Conservation (phyloP, 495 filamentous ascomycete species). For the Hypoxylon cercidicola region DNA sequence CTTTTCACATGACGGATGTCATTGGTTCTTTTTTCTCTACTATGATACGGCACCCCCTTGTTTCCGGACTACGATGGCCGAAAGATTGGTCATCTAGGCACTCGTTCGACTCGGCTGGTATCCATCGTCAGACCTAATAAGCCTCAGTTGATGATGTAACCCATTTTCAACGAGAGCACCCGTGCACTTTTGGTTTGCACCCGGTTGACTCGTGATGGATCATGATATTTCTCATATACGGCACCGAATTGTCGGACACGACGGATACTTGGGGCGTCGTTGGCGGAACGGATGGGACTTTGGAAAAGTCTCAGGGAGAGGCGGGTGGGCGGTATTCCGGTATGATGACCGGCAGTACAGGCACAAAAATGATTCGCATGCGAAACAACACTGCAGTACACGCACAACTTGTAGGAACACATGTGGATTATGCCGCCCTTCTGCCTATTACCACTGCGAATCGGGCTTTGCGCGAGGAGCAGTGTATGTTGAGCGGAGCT, state of each 20-base stretch:
- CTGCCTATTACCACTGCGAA: not conserved
- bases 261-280: conserved; percentile 31
- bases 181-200: conserved; percentile 13
- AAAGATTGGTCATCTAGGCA: conserved; percentile 11
- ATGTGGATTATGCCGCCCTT: not conserved
- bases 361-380: conserved; percentile 4
- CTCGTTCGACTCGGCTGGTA: conserved; percentile 12
- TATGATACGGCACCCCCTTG: conserved; percentile 14
- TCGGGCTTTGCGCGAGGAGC: not conserved
- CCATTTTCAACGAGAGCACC: conserved; percentile 5
- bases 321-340: not conserved
- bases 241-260: conserved; percentile 19
- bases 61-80: conserved; percentile 13
- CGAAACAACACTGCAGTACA: conserved; percentile 8
- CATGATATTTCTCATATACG: conserved; percentile 23
- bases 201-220: conserved; percentile 16
- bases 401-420: not conserved
- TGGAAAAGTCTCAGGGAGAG: conserved; percentile 27
- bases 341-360: not conserved
- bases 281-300: conserved; percentile 21
- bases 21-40: conserved; percentile 19
- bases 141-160: conserved; percentile 1
- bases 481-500: not conserved
- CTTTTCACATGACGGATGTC: conserved; percentile 16
- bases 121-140: conserved; percentile 10